A percentile compares a stretch with the other conserved stretches of the same genome.
Conservation (phyloP, 768 basidiomycete species). For the Galerina sulciceps region DNA sequence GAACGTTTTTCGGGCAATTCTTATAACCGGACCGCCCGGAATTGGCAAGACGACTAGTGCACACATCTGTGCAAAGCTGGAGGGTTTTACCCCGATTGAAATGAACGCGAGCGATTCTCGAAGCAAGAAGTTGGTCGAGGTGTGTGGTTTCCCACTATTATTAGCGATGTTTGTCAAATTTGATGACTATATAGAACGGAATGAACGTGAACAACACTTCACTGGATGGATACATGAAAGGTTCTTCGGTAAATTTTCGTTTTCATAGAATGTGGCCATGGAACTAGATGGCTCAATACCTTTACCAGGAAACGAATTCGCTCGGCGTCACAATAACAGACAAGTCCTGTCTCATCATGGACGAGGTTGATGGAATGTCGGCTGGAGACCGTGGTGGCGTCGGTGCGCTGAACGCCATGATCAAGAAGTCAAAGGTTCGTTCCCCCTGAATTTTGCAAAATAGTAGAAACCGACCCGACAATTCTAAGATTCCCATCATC, state of each 20-base stretch:
- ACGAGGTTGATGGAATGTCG: conserved; percentile 99
- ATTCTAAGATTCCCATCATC: conserved; percentile 85
- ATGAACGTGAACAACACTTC: conserved; percentile 92
- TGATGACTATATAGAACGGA: conserved; percentile 57
- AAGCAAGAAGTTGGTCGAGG: conserved; percentile 97
- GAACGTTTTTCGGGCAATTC: conserved; percentile 84
- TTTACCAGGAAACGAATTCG: conserved; percentile 54
- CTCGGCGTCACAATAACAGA: conserved; percentile 78
- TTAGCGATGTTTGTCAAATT: background rate
- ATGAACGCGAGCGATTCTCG: conserved; percentile 95
- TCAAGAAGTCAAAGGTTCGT: conserved; percentile 87
- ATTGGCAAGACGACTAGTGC: conserved; percentile 98
- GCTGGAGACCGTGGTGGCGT: conserved; percentile 97
- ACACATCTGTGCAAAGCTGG: conserved; percentile 89
- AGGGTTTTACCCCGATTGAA: conserved; percentile 91
- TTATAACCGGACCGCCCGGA: conserved; percentile 94
- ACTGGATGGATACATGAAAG: conserved; percentile 83
- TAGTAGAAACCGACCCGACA: background rate
- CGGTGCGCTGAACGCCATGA: conserved; percentile 87
- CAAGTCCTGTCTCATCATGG: conserved; percentile 93
- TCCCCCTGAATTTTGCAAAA: background rate
- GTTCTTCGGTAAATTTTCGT: conserved; percentile 45
- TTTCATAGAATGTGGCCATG: background rate
- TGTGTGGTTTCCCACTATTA: conserved; percentile 29
- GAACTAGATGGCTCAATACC: background rate